Conservation (phyloP, 1,139 yeast species). For the Chernovozyma sophiae-reginae region DNA sequence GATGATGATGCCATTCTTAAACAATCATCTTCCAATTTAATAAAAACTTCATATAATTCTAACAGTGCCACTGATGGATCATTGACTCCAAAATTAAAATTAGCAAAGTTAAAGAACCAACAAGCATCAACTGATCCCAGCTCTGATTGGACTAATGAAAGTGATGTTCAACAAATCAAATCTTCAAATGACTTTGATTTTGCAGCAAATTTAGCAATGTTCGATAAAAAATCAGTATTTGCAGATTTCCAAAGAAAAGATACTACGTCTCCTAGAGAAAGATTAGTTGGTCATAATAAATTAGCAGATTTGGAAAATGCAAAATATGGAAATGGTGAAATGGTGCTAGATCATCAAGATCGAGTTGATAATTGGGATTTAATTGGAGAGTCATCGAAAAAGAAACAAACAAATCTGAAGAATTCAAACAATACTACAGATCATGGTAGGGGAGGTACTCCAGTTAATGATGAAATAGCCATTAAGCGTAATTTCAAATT, state of each 20-base stretch:
- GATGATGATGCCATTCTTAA: slow-evolving; percentile 30
- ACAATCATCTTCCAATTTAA: slow-evolving; percentile 12
- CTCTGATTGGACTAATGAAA: slow-evolving; percentile 47
- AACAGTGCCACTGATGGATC: slow-evolving; percentile 8
- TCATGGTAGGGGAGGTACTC: slow-evolving; percentile 3
- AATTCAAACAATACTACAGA: not conserved
- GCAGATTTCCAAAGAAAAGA: slow-evolving; percentile 70
- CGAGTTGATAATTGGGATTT: slow-evolving; percentile 57
- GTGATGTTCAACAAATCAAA: slow-evolving; percentile 46
- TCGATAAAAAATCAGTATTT: slow-evolving; percentile 78
- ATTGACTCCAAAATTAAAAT: slow-evolving; percentile 14
- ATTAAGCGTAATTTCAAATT: slow-evolving; percentile 3
- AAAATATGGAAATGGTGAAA: slow-evolving; percentile 66
- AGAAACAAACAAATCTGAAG: slow-evolving; percentile 7
- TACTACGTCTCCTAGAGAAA: slow-evolving; percentile 51
- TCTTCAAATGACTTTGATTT: slow-evolving; percentile 76
- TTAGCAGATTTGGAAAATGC: slow-evolving; percentile 31
- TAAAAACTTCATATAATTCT: not conserved
- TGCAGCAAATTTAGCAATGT: slow-evolving; percentile 74
- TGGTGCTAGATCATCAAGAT: slow-evolving; percentile 53
- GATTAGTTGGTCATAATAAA: slow-evolving; percentile 77
- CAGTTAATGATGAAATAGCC: not conserved
- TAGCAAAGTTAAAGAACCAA: slow-evolving; percentile 5
- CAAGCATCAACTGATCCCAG: slow-evolving; percentile 12
- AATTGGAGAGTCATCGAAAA: slow-evolving; percentile 22